Conservation (phyloP, 768 basidiomycete species). For the Sporobolomyces roseus region DNA sequence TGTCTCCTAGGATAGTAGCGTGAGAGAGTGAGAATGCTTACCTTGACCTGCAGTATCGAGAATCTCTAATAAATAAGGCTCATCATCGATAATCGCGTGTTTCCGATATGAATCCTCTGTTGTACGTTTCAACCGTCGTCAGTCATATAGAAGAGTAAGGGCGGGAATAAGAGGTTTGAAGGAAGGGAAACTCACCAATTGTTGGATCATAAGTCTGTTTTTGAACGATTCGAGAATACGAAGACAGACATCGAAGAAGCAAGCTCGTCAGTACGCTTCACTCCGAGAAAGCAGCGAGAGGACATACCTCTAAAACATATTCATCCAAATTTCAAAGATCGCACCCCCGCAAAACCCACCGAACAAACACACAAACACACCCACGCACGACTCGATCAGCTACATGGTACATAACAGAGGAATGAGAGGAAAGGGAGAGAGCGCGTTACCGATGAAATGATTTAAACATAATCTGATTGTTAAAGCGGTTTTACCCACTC, state of each 20-base stretch:
- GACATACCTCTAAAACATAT: no score
- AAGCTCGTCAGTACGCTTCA: not conserved
- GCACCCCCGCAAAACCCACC: no score
- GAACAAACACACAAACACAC: no score
- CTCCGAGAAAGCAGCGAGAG: no score
- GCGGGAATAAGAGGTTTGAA: not conserved
- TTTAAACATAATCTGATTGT: slow-evolving; percentile 48
- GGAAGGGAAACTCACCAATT: slow-evolving; percentile 29
- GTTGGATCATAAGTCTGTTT: slow-evolving; percentile 45
- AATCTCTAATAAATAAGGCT: slow-evolving; percentile 93
- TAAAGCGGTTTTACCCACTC: slow-evolving; percentile 54
- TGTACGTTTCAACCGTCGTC: not conserved
- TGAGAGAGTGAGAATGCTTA: slow-evolving; percentile 28
- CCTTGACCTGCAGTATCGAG: slow-evolving; percentile 90
- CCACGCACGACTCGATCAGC: no score
- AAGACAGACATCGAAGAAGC: not conserved
- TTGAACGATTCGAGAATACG: not conserved
- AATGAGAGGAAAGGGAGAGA: not conserved
- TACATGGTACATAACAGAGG: no score
- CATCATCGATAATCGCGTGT: slow-evolving; percentile 96
- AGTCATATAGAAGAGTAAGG: not conserved
- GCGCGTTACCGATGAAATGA: slow-evolving; percentile 37
- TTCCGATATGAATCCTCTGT: slow-evolving; percentile 46
- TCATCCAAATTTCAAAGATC: no score
- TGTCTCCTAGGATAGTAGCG: not conserved